Evolutionary conservation across 2,329 filamentous ascomycete genomes (phyloP).

Genomic region (Calonectria montana): DNA sequence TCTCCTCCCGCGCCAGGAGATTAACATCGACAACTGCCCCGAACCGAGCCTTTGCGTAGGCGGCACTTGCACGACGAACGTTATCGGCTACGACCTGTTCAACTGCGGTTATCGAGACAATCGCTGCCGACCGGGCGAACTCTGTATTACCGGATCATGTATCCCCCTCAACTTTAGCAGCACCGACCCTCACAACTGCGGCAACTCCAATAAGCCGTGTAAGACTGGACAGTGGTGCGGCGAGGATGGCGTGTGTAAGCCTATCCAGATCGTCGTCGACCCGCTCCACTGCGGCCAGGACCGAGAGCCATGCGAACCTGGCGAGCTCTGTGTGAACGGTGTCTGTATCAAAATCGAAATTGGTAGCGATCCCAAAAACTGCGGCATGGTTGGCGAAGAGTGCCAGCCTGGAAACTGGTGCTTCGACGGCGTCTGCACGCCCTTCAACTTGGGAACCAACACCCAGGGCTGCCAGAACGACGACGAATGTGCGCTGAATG

Average conservation of each 20-base stretch:
- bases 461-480: slow-evolving; percentile 11
- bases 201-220: slow-evolving; percentile 13
- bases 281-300: slow-evolving; percentile 18
- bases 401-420: slow-evolving; percentile 28
- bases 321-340: slow-evolving; percentile 26
- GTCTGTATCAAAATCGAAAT: slow-evolving; percentile 26
- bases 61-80: slow-evolving; percentile 24
- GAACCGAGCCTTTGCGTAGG: slow-evolving; percentile 23
- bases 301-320: slow-evolving; percentile 12
- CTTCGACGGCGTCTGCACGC: slow-evolving; percentile 21
- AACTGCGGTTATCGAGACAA: slow-evolving; percentile 20
- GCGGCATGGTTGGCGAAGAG: slow-evolving; percentile 3
- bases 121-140: slow-evolving; percentile 14
- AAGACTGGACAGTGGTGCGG: slow-evolving; percentile 26
- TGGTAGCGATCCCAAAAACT: slow-evolving; percentile 19
- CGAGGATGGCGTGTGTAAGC: slow-evolving; percentile 21
- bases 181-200: slow-evolving; percentile 22
- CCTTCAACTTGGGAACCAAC: slow-evolving; percentile 23
- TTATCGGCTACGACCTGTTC: slow-evolving; percentile 22
- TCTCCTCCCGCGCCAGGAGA: slow-evolving; percentile 23
- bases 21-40: slow-evolving; percentile 22
- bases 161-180: slow-evolving; percentile 25
- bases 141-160: slow-evolving; percentile 23
- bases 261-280: slow-evolving; percentile 26
- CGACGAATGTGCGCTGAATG: slow-evolving; percentile 14